Percentiles rank a stretch among this genome's conserved stretches.
phyloP scores from a whole-genome alignment of 768 basidiomycete genomes.

The Tricholoma hemisulphureum region DNA sequence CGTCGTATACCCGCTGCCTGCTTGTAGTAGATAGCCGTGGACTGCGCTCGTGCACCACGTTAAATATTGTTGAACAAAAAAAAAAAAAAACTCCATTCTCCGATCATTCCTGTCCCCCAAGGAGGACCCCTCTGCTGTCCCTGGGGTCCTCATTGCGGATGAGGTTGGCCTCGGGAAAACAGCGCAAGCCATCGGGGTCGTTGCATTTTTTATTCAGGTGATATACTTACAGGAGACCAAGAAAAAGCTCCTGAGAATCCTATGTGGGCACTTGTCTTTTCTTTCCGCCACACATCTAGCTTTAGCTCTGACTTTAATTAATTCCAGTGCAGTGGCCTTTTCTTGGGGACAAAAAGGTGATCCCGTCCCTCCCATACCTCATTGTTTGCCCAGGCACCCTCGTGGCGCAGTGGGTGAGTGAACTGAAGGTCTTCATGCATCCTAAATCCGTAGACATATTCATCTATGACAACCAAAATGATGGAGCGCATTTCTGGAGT shows the following conservation, averaged over 20 bases:
- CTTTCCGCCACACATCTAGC: neutral
- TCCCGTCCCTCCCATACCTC: slow-evolving; percentile 14
- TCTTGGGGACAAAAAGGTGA: neutral
- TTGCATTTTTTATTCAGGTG: slow-evolving; percentile 19
- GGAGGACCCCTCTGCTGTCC: neutral
- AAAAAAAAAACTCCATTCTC: too few species aligned
- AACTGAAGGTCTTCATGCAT: slow-evolving; percentile 15
- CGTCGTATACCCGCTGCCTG: too few species aligned
- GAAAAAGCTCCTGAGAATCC: neutral
- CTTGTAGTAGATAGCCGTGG: too few species aligned
- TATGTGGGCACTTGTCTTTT: slow-evolving; percentile 6
- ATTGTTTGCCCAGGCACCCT: slow-evolving; percentile 22
- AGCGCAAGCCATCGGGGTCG: slow-evolving; percentile 13
- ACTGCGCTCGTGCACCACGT: too few species aligned
- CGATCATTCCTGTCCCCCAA: slow-evolving; percentile 12
- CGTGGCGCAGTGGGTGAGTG: slow-evolving; percentile 19
- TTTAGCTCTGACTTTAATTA: neutral
- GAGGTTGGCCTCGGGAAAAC: slow-evolving; percentile 36
- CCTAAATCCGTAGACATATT: slow-evolving; percentile 23
- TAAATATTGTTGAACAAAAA: too few species aligned
- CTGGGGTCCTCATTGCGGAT: slow-evolving; percentile 24
- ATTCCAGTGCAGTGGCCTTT: slow-evolving; percentile 1
- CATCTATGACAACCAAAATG: slow-evolving; percentile 15
- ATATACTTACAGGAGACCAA: slow-evolving; percentile 4
- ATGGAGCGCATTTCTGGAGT: slow-evolving; percentile 20